Conservation (phyloP, 805 yeast genomes). For the Candida awuae region DNA sequence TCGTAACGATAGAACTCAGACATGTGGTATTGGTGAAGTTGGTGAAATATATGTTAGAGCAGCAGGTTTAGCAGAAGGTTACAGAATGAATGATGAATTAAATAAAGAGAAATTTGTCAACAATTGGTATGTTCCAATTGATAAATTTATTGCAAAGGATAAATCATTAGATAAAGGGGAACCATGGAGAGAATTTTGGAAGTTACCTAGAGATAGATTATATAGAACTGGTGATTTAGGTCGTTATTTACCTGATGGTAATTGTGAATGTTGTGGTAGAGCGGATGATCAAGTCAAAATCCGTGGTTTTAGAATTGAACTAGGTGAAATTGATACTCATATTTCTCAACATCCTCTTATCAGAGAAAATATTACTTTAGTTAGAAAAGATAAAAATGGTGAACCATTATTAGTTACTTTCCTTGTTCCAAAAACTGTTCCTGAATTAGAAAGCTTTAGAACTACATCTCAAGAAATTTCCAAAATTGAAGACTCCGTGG, state of each 20-base stretch:
- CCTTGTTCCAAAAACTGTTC: slow-evolving; percentile 64
- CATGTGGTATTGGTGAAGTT: slow-evolving; percentile 98
- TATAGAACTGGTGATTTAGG: slow-evolving; percentile 98
- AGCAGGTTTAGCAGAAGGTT: slow-evolving; percentile 95
- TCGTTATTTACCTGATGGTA: slow-evolving; percentile 92
- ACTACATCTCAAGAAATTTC: slow-evolving; percentile 41
- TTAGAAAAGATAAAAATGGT: slow-evolving; percentile 83
- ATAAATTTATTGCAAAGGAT: slow-evolving; percentile 55
- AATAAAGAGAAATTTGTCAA: slow-evolving; percentile 81
- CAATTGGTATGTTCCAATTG: slow-evolving; percentile 79
- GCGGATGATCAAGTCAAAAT: slow-evolving; percentile 99
- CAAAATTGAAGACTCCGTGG: slow-evolving; percentile 54
- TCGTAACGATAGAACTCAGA: slow-evolving; percentile 76
- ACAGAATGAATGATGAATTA: slow-evolving; percentile 82
- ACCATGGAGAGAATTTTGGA: slow-evolving; percentile 74
- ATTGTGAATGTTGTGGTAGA: slow-evolving; percentile 96
- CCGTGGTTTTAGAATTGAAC: slow-evolving; percentile 96
- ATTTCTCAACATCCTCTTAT: slow-evolving; percentile 88
- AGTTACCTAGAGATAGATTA: slow-evolving; percentile 91
- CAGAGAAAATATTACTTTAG: slow-evolving; percentile 88
- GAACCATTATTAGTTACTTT: slow-evolving; percentile 89
- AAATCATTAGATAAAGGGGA: slow-evolving; percentile 36
- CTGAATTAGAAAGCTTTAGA: slow-evolving; percentile 41
- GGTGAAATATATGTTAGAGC: slow-evolving; percentile 99
- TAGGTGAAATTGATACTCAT: slow-evolving; percentile 97